phyloP scores from a whole-genome alignment of 2,329 filamentous ascomycete species.

The Colletotrichum filicis region DNA sequence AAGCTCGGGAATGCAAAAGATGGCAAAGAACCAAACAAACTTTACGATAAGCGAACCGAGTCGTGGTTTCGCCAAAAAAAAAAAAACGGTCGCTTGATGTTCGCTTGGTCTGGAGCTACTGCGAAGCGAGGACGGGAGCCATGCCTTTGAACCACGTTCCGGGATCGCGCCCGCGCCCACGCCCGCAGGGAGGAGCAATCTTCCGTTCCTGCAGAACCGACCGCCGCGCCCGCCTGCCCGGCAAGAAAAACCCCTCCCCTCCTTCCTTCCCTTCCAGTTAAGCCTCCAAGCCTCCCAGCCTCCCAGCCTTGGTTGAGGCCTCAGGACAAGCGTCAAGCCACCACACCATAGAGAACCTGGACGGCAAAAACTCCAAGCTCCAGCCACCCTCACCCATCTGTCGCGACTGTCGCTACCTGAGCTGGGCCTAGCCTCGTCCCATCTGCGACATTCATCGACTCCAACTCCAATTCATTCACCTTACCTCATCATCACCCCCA shows the following conservation, averaged over 20 bases:
- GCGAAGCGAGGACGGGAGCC: constrained; percentile 46
- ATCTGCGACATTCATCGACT: background rate
- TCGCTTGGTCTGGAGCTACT: constrained; percentile 49
- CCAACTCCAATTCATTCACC: background rate
- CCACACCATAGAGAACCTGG: too few species aligned
- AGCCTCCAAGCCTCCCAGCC: background rate
- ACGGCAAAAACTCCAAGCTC: background rate
- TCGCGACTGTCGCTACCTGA: background rate
- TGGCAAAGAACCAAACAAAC: constrained; percentile 31
- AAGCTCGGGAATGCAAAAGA: constrained; percentile 16
- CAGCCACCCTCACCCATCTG: background rate
- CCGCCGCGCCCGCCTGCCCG: background rate
- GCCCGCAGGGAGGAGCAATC: constrained; percentile 32
- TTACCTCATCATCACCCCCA: constrained; percentile 22
- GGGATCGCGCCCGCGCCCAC: constrained; percentile 26
- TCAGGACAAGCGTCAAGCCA: constrained; percentile 1
- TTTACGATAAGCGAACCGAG: constrained; percentile 36
- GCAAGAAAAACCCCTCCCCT: background rate
- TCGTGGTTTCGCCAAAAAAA: constrained; percentile 24
- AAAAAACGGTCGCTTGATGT: constrained; percentile 39
- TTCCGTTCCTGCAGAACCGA: constrained; percentile 31
- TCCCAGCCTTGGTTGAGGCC: background rate
- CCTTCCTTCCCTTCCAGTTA: background rate
- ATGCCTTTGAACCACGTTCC: constrained; percentile 32
- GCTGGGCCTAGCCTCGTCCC: background rate